A percentile compares a stretch with the other conserved stretches of the same genome.
Conservation (phyloP, 371 early-diverging fungal species). For the Mortierella sp. region DNA sequence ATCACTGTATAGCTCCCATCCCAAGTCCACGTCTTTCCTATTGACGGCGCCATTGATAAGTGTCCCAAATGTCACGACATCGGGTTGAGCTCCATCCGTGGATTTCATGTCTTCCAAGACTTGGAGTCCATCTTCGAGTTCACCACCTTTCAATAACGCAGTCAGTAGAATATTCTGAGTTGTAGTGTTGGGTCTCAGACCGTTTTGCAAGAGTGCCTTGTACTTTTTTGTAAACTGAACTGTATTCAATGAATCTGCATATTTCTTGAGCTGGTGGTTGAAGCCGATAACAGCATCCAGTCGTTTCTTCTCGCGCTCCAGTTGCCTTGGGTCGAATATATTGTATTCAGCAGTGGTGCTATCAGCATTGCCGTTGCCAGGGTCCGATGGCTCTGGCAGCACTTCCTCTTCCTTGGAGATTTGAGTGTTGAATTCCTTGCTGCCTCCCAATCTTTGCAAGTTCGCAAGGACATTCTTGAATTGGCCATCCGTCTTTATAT, state of each 20-base stretch:
- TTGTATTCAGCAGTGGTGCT: no score
- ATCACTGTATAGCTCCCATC: slow-evolving; percentile 44
- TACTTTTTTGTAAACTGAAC: slow-evolving; percentile 17
- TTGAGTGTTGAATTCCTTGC: neutral
- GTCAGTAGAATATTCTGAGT: slow-evolving; percentile 40
- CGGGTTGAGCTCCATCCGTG: slow-evolving; percentile 10
- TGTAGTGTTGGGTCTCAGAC: slow-evolving; percentile 32
- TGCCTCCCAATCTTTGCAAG: slow-evolving; percentile 15
- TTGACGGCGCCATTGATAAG: slow-evolving; percentile 31
- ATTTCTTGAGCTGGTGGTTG: slow-evolving; percentile 40
- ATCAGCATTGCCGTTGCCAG: no score
- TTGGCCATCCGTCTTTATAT: slow-evolving; percentile 25
- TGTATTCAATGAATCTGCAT: slow-evolving; percentile 21
- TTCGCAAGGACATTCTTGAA: slow-evolving; percentile 37
- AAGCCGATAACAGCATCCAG: slow-evolving; percentile 16
- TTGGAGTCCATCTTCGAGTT: slow-evolving; percentile 26
- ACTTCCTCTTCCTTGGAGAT: neutral
- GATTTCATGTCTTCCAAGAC: slow-evolving; percentile 39
- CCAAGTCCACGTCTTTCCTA: slow-evolving; percentile 20
- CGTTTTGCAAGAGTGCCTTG: slow-evolving; percentile 1
- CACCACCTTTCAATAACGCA: slow-evolving; percentile 1
- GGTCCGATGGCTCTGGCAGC: neutral
- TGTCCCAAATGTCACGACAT: slow-evolving; percentile 37
- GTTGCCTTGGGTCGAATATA: neutral
- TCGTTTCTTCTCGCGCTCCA: neutral